Evolutionary conservation across 1,284 basidiomycete species (phyloP), one percentile per base, ranked within the genome.

Genomic region (Pyrrhoderma noxium): DNA sequence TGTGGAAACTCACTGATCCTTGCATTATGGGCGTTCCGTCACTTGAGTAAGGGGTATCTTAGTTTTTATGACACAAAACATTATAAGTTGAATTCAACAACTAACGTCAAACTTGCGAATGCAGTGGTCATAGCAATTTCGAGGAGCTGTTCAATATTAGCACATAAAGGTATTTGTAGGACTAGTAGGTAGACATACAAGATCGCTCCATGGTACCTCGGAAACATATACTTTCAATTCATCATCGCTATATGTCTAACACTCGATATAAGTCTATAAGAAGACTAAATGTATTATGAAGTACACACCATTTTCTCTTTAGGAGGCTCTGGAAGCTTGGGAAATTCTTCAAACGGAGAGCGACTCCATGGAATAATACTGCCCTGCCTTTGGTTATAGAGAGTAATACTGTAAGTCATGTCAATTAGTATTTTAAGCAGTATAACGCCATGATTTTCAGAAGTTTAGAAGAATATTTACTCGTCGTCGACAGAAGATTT

Each of bases 121-220:
- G 54, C 44, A 13, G 54, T 56, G 13, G 54, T 56, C 54, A 56
- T 56, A 3, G 51, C 51, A 19, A 56, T 49, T 34, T 56, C 54
- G 8, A 56, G 37, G 11, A 56, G 51, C 54, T 56, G 36, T 23
- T 14, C 41, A 3, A 53, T 27, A 35, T 16, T 31, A 23, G 40
- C 25, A 21, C 1, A 18, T 18, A 4, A 18, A 44, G 31, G 13
- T 2, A 1, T 16, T 8, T 19, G 16, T 18, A 41, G 39, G 25
- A 16, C 8, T 8, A n/a, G n/a, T n/a, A n/a, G n/a, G 22, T 8
- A 4, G 8, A 19, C 47, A 14, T 44, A 56, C 54, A 34, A 56
- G 45, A 45, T 56, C 54, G 38, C 46, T 53, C 42, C 51, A 53
- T 23, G 45, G 51, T 9, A 56, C 31, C 23, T 56, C 46, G 21